phyloP scores from a whole-genome alignment of 1,139 yeast genomes.

The Suhomyces maxii region DNA sequence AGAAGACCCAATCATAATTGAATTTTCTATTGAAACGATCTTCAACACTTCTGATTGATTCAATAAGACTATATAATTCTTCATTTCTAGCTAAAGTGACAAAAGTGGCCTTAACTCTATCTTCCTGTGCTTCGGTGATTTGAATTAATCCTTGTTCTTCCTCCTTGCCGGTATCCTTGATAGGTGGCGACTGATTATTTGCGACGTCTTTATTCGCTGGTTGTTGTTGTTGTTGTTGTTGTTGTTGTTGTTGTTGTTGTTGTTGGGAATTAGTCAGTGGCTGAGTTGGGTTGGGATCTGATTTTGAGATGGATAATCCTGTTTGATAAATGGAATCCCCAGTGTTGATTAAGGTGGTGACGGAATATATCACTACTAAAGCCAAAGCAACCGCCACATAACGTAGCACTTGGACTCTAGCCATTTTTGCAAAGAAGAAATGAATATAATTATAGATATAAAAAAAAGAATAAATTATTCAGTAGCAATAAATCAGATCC shows the following conservation, averaged over 20 bases:
- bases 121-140: constrained; percentile 9
- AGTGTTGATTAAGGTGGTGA: constrained; percentile 18
- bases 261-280: neutral
- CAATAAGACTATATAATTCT: constrained; percentile 63
- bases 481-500: neutral
- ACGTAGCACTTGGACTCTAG: constrained; percentile 21
- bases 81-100: constrained; percentile 62
- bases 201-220: neutral
- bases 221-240: neutral
- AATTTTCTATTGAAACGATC: constrained; percentile 67
- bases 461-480: neutral
- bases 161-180: constrained; percentile 21
- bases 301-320: constrained; percentile 9
- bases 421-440: constrained; percentile 13
- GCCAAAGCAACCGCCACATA: constrained; percentile 21
- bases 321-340: neutral
- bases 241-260: neutral
- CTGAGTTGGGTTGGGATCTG: neutral
- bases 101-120: constrained; percentile 56
- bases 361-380: constrained; percentile 19
- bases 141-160: constrained; percentile 10
- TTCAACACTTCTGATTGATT: constrained; percentile 67
- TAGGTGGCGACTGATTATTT: constrained; percentile 9
- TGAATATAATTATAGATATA: neutral
- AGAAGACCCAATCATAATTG: constrained; percentile 80